These are phyloP conservation scores for Solanum commersonii DNA, from an alignment of 257 asterid genomes.

Conservation along the genomic window DNA sequence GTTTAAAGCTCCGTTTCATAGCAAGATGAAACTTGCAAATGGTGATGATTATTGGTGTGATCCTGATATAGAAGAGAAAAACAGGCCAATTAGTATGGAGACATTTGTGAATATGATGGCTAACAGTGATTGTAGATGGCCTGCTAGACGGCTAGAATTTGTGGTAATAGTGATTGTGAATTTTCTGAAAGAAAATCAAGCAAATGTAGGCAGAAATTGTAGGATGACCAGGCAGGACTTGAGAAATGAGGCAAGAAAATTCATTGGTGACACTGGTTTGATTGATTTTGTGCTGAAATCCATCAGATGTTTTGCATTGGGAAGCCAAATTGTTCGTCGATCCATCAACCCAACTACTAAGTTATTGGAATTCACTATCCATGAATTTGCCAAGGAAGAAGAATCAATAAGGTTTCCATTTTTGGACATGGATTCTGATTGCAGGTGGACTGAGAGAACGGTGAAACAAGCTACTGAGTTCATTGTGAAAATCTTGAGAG, in stretches of 20 bases:
- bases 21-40: neutral
- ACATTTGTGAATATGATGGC: conserved; percentile 34
- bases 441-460: conserved; percentile 18
- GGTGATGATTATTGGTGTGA: neutral
- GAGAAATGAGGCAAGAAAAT: conserved; percentile 49
- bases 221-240: conserved; percentile 56
- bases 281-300: conserved; percentile 80
- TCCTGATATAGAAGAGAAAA: neutral
- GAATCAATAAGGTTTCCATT: neutral
- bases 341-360: conserved; percentile 30
- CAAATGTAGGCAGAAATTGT: conserved; percentile 2
- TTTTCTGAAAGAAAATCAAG: conserved; percentile 36
- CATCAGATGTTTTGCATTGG: conserved; percentile 43
- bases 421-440: neutral
- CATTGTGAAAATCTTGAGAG: conserved; percentile 8
- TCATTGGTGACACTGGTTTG: conserved; percentile 82
- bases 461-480: conserved; percentile 17
- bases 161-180: conserved; percentile 40
- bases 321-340: conserved; percentile 43
- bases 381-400: conserved; percentile 4
- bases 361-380: conserved; percentile 41
- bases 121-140: conserved; percentile 55
- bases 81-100: conserved; percentile 15
- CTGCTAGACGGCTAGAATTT: conserved; percentile 43
- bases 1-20: conserved; percentile 9